A percentile compares a stretch with the other conserved stretches of the same genome.
Evolutionary conservation across 1,139 yeast genomes (phyloP).

Genomic region (Eremothecium gossypii): DNA sequence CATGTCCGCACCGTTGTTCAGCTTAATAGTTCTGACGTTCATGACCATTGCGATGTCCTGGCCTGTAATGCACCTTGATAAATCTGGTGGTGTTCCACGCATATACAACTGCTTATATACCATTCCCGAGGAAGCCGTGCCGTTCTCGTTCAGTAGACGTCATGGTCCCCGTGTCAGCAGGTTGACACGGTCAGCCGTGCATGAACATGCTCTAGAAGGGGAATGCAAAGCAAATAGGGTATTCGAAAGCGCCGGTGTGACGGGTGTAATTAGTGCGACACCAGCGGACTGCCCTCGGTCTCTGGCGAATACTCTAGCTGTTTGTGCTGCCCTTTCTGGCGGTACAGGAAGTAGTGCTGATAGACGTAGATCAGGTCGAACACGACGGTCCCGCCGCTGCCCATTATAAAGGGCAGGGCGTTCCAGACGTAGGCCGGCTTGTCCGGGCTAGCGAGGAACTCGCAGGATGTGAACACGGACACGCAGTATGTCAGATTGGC

Average conservation of each 20-base stretch:
- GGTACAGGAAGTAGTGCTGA: conserved; percentile 38
- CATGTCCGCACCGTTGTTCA: conserved; percentile 52
- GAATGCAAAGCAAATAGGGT: too few relatives aligned
- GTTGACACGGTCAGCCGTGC: too few relatives aligned
- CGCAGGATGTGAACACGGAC: conserved; percentile 52
- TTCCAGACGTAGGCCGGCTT: conserved; percentile 45
- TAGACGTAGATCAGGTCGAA: conserved; percentile 70
- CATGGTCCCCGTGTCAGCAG: not conserved
- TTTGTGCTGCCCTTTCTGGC: conserved; percentile 15
- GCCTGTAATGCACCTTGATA: too few relatives aligned
- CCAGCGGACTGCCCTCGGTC: too few relatives aligned
- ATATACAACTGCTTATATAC: not conserved
- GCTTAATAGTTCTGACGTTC: conserved; percentile 32
- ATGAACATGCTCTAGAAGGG: too few relatives aligned
- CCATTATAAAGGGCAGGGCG: conserved; percentile 76
- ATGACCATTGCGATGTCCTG: too few relatives aligned
- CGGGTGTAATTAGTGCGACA: too few relatives aligned
- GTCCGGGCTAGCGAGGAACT: conserved; percentile 28
- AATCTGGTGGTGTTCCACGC: too few relatives aligned
- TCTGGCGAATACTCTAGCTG: too few relatives aligned
- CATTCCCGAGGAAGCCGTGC: not conserved
- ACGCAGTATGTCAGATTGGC: conserved; percentile 79
- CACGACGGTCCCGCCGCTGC: conserved; percentile 76
- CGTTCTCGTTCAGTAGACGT: not conserved
- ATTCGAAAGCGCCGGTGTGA: too few relatives aligned